Percentiles rank a stretch among this genome's conserved stretches.
Evolutionary conservation across 768 basidiomycete species (phyloP).

Genomic region (Amanita inopinata): DNA sequence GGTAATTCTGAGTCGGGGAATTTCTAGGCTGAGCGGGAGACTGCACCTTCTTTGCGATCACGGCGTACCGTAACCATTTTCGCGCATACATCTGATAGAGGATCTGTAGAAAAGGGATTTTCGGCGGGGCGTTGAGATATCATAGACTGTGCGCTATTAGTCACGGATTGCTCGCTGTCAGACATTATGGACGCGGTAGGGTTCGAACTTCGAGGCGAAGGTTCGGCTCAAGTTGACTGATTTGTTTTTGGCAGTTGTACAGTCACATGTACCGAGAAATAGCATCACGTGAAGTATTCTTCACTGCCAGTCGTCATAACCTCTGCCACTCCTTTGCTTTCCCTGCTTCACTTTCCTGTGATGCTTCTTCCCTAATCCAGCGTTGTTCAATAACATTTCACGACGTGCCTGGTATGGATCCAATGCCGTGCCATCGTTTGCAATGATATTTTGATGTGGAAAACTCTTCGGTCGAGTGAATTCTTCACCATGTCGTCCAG

Average conservation of each 20-base stretch:
- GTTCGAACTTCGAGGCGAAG: too few relatives aligned
- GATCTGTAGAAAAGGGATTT: background rate
- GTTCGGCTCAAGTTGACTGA: too few relatives aligned
- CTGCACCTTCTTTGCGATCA: slow-evolving; percentile 58
- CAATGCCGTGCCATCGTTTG: slow-evolving; percentile 68
- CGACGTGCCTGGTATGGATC: slow-evolving; percentile 31
- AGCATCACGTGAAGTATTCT: slow-evolving; percentile 8
- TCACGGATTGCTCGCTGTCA: too few relatives aligned
- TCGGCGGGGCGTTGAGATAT: too few relatives aligned
- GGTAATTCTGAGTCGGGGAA: background rate
- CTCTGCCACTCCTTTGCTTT: slow-evolving; percentile 89
- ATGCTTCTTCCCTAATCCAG: slow-evolving; percentile 59
- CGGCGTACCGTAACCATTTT: slow-evolving; percentile 52
- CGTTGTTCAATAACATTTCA: slow-evolving; percentile 32
- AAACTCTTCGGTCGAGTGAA: slow-evolving; percentile 60
- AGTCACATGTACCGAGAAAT: background rate
- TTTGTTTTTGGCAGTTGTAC: too few relatives aligned
- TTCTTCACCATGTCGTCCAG: slow-evolving; percentile 42
- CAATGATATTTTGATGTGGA: slow-evolving; percentile 78
- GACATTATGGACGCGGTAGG: too few relatives aligned
- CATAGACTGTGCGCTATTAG: too few relatives aligned
- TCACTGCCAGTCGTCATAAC: slow-evolving; percentile 62
- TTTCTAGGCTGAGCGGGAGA: background rate
- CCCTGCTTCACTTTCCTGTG: slow-evolving; percentile 74
- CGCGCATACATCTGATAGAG: slow-evolving; percentile 47